A percentile compares a stretch with the other conserved stretches of the same genome.
These are phyloP conservation scores for Beta lomatogona DNA, from an alignment of 179 eudicot genomes.

Conservation along the genomic window DNA sequence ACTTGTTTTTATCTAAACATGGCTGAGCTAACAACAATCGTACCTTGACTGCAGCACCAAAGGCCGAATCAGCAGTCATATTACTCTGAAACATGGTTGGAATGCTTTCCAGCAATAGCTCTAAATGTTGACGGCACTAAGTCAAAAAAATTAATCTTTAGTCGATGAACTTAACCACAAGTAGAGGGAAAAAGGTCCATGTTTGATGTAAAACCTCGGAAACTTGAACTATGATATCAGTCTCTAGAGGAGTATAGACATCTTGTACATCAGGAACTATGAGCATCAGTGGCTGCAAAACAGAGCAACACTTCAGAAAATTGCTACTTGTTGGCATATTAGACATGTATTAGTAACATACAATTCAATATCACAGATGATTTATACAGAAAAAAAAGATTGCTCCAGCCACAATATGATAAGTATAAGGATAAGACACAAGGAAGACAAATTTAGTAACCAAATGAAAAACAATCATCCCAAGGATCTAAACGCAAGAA, in stretches of 20 bases:
- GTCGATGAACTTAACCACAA: not conserved
- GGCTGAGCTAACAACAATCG: conserved; percentile 14
- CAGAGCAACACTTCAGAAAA: not conserved
- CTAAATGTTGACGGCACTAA: conserved; percentile 90
- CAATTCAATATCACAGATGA: not conserved
- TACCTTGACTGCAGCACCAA: conserved; percentile 96
- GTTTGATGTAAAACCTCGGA: conserved; percentile 62
- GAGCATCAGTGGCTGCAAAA: conserved; percentile 88
- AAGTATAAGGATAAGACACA: not conserved
- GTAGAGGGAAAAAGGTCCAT: not conserved
- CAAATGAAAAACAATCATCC: not conserved
- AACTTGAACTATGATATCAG: conserved; percentile 83
- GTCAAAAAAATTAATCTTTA: conserved; percentile 19
- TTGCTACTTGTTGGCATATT: not conserved
- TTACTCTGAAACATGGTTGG: conserved; percentile 90
- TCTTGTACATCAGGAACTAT: conserved; percentile 92
- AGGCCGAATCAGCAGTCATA: conserved; percentile 90
- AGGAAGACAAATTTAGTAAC: not conserved
- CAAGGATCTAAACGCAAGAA: not conserved
- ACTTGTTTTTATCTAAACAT: not conserved
- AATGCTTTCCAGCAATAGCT: conserved; percentile 82
- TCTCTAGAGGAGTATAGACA: conserved; percentile 90
- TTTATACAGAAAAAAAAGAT: not conserved
- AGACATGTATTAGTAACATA: not conserved
- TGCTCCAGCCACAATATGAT: not conserved